Conservation (phyloP, 2,329 filamentous ascomycete genomes). For the Cladobotryum mycophilum region DNA sequence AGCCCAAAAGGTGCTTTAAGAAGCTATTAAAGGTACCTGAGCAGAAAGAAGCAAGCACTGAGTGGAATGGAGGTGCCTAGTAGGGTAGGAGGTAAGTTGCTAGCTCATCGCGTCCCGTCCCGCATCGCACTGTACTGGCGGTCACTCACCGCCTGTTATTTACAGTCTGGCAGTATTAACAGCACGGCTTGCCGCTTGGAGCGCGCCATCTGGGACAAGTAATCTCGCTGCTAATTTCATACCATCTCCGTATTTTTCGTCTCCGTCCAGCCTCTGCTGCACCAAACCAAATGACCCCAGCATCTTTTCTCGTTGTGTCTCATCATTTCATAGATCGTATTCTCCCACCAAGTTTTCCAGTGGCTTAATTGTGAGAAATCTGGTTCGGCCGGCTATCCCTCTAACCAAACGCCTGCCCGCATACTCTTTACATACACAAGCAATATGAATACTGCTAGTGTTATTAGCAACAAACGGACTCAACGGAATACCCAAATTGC, state of each 20-base stretch:
- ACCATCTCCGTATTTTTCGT: not conserved
- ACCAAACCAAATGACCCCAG: no score
- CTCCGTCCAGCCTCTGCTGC: not conserved
- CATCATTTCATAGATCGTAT: no score
- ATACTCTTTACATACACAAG: no score
- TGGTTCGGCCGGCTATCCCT: no score
- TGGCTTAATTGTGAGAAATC: no score
- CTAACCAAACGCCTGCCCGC: no score
- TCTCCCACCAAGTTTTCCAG: no score
- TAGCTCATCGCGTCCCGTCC: not conserved
- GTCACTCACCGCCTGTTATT: constrained; percentile 10
- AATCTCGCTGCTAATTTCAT: constrained; percentile 2
- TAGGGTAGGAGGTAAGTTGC: not conserved
- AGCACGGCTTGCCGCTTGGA: constrained; percentile 20
- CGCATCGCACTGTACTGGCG: constrained; percentile 21
- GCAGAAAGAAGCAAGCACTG: not conserved
- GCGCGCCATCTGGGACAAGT: constrained; percentile 2
- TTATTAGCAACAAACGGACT: no score
- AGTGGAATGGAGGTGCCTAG: not conserved
- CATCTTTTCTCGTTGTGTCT: no score
- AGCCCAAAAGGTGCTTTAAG: constrained; percentile 1
- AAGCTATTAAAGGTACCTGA: constrained; percentile 1
- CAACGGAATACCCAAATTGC: no score
- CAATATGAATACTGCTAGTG: no score
- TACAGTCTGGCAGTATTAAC: constrained; percentile 13